Evolutionary conservation across 2,329 filamentous ascomycete genomes (phyloP).

Genomic region (Fusarium sp.): DNA sequence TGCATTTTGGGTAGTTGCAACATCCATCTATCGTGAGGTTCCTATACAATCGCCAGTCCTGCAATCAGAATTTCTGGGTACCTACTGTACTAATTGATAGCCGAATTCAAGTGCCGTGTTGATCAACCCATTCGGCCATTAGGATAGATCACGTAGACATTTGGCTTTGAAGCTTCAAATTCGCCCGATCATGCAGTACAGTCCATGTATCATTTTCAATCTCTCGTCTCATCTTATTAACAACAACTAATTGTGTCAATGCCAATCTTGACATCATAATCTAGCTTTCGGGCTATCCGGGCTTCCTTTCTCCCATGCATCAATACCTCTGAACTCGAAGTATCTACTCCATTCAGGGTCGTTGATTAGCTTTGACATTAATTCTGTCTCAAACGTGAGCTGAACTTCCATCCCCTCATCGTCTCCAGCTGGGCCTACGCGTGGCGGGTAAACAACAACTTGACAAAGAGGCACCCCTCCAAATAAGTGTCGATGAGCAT

Average conservation of each 20-base stretch:
- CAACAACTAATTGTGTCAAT: no score
- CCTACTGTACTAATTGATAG: no score
- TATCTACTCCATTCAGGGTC: conserved; percentile 56
- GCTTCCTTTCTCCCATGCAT: conserved; percentile 34
- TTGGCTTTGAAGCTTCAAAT: no score
- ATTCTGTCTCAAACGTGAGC: conserved; percentile 54
- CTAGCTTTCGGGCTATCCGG: conserved; percentile 3
- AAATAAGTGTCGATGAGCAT: conserved; percentile 53
- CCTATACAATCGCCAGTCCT: no score
- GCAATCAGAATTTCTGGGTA: no score
- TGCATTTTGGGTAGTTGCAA: no score
- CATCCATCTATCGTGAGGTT: no score
- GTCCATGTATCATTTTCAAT: not conserved
- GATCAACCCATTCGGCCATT: no score
- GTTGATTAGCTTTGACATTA: conserved; percentile 50
- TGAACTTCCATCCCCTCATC: conserved; percentile 57
- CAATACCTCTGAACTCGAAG: conserved; percentile 57
- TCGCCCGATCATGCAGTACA: no score
- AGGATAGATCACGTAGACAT: no score
- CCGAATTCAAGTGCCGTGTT: no score
- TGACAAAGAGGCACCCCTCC: conserved; percentile 50
- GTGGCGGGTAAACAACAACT: conserved; percentile 53
- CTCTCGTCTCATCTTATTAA: not conserved
- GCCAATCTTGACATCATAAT: not conserved
- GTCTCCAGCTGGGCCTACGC: conserved; percentile 43